Evolutionary conservation across 2,329 filamentous ascomycete species (phyloP).

Genomic region (Dothideomycetes sp.): DNA sequence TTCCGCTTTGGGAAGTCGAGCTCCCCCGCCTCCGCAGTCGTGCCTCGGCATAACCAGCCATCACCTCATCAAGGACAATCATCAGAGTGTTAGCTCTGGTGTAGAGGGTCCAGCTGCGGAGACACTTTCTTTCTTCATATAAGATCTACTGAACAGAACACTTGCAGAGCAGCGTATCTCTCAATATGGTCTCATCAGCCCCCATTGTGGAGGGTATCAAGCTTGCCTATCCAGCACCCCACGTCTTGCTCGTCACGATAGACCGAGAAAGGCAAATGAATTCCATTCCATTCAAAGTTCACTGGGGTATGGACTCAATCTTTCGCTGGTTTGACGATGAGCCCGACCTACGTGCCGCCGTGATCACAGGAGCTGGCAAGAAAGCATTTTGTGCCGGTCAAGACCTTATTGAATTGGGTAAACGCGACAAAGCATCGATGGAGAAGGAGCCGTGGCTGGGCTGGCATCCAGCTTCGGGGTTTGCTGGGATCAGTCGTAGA

Average conservation of each 20-base stretch:
- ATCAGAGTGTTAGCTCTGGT: too few relatives aligned
- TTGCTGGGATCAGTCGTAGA: conserved; percentile 44
- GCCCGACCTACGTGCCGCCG: conserved; percentile 16
- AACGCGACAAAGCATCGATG: conserved; percentile 12
- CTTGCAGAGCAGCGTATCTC: too few relatives aligned
- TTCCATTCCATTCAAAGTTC: conserved; percentile 29
- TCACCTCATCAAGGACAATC: too few relatives aligned
- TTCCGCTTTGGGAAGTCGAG: too few relatives aligned
- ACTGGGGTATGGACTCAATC: conserved; percentile 38
- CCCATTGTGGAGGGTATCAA: not conserved
- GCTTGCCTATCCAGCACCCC: conserved; percentile 34
- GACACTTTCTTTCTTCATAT: too few relatives aligned
- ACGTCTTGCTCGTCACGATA: conserved; percentile 42
- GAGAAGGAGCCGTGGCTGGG: conserved; percentile 14
- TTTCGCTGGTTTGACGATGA: conserved; percentile 42
- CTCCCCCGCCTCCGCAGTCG: too few relatives aligned
- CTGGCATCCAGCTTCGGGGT: conserved; percentile 30
- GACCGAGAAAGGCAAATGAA: conserved; percentile 41
- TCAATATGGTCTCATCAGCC: too few relatives aligned
- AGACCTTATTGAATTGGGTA: conserved; percentile 39
- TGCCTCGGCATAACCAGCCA: too few relatives aligned
- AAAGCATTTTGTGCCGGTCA: conserved; percentile 45
- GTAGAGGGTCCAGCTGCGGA: too few relatives aligned
- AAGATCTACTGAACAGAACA: too few relatives aligned
- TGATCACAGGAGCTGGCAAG: conserved; percentile 41